Conservation (phyloP, 2,329 filamentous ascomycete genomes). For the Aspergillus sojae region DNA sequence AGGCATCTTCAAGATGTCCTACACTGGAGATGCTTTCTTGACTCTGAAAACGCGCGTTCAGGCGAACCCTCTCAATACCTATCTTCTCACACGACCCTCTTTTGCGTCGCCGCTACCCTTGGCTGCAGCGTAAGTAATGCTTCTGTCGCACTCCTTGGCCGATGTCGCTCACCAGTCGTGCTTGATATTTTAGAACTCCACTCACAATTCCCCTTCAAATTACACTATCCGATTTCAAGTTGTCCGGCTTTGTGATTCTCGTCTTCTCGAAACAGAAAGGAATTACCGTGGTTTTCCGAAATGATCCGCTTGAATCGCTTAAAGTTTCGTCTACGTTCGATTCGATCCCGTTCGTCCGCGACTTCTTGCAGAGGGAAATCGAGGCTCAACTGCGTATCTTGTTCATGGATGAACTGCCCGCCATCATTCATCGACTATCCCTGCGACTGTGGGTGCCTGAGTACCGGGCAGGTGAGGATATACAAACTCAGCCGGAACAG, state of each 20-base stretch:
- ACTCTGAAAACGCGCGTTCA: slow-evolving; percentile 95
- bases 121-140: slow-evolving; percentile 66
- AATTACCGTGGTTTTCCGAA: slow-evolving; percentile 92
- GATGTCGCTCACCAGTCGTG: slow-evolving; percentile 9
- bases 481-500: slow-evolving; percentile 56
- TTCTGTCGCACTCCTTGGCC: background rate
- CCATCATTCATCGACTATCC: slow-evolving; percentile 92
- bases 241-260: slow-evolving; percentile 95
- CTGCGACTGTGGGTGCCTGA: slow-evolving; percentile 88
- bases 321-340: slow-evolving; percentile 99
- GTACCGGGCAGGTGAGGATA: slow-evolving; percentile 68
- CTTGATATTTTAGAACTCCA: slow-evolving; percentile 59
- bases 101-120: slow-evolving; percentile 93
- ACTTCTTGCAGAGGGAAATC: slow-evolving; percentile 95
- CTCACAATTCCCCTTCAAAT: slow-evolving; percentile 98
- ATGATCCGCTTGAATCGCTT: slow-evolving; percentile 95
- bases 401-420: slow-evolving; percentile 97
- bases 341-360: slow-evolving; percentile 95
- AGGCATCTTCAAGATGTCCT: slow-evolving; percentile 99
- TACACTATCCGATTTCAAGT: slow-evolving; percentile 89
- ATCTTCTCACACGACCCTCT: slow-evolving; percentile 83
- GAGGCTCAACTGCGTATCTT: slow-evolving; percentile 88
- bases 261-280: slow-evolving; percentile 98
- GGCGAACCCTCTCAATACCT: slow-evolving; percentile 96
- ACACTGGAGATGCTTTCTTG: slow-evolving; percentile 91